phyloP scores from a whole-genome alignment of 2,329 filamentous ascomycete genomes.

The Pestalotiopsis sp. region DNA sequence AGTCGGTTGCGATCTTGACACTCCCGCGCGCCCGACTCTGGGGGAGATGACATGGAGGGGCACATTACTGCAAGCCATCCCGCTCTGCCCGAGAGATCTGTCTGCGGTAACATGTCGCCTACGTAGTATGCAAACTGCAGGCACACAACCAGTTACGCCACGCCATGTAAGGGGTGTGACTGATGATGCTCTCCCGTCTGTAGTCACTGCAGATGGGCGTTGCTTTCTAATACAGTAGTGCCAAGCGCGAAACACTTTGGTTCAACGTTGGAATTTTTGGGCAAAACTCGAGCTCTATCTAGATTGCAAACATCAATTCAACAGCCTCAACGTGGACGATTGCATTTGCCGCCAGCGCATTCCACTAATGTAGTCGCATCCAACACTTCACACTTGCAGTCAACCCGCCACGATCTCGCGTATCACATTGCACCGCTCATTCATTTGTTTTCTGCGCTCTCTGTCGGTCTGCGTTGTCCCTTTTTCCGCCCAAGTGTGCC shows the following conservation, averaged over 20 bases:
- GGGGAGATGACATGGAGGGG: conserved; percentile 5
- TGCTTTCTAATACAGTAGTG: neutral
- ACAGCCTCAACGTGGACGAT: conserved; percentile 4
- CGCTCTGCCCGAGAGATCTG: neutral
- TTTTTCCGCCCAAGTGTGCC: neutral
- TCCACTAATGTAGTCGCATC: neutral
- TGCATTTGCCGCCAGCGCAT: neutral
- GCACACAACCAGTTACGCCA: neutral
- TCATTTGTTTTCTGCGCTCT: neutral
- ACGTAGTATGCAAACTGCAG: neutral
- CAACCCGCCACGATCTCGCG: neutral
- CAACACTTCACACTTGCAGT: neutral
- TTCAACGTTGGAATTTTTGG: neutral
- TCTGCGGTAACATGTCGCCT: neutral
- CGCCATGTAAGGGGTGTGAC: neutral
- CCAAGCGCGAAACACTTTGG: neutral
- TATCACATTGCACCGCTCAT: neutral
- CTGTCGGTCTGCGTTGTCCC: neutral
- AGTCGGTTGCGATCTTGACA: neutral
- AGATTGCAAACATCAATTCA: neutral
- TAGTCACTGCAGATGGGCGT: neutral
- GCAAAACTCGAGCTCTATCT: neutral
- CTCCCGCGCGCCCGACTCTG: conserved; percentile 6
- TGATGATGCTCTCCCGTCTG: neutral
- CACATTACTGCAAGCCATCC: neutral